Evolutionary conservation across 768 basidiomycete genomes (phyloP).

Genomic region (Lanmaoa pseudosensibilis): DNA sequence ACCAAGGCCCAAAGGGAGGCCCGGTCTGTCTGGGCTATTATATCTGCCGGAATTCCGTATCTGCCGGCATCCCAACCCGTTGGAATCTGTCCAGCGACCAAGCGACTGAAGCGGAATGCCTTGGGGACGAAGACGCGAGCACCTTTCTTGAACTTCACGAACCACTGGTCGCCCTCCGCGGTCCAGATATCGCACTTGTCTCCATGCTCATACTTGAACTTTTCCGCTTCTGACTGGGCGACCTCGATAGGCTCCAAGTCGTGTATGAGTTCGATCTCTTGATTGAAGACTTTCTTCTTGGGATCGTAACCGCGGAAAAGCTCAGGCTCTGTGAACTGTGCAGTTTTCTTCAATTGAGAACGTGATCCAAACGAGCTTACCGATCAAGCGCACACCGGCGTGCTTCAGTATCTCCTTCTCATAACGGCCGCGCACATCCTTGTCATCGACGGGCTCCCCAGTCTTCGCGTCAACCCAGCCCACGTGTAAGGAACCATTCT

Average conservation of each 20-base stretch:
- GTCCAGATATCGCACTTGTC: conserved; percentile 97
- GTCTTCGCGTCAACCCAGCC: conserved; percentile 98
- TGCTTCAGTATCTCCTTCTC: conserved; percentile 92
- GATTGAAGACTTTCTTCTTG: conserved; percentile 95
- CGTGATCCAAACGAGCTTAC: conserved; percentile 44
- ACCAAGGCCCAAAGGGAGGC: conserved; percentile 93
- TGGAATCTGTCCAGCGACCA: conserved; percentile 94
- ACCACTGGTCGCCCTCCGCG: conserved; percentile 91
- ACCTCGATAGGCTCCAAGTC: conserved; percentile 97
- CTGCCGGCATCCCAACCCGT: conserved; percentile 97
- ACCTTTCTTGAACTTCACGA: conserved; percentile 98
- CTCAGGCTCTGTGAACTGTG: conserved; percentile 73
- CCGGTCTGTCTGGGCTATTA: conserved; percentile 91
- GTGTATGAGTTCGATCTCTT: conserved; percentile 94
- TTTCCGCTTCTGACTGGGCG: conserved; percentile 84
- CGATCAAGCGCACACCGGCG: conserved; percentile 91
- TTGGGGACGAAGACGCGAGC: conserved; percentile 92
- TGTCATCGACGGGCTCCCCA: conserved; percentile 93
- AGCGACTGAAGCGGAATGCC: conserved; percentile 90
- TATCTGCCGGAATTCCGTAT: conserved; percentile 96
- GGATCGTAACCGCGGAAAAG: conserved; percentile 98
- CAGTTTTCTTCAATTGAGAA: conserved; percentile 12
- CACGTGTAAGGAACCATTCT: conserved; percentile 89
- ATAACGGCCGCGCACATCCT: conserved; percentile 91
- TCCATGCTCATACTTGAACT: conserved; percentile 95